Conservation (phyloP, 805 yeast species). For the Yamadazyma endophytica region DNA sequence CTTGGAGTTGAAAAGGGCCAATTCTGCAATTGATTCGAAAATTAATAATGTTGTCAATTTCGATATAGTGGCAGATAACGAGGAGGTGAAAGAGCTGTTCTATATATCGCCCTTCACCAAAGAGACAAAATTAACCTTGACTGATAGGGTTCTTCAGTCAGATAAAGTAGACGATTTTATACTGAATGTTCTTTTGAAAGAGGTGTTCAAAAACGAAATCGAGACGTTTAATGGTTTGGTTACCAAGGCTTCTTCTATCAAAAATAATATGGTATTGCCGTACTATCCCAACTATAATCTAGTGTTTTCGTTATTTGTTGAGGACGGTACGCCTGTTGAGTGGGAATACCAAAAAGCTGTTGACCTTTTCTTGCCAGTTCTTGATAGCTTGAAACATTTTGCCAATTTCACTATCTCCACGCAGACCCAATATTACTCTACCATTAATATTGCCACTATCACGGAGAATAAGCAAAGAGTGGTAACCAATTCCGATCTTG, state of each 20-base stretch:
- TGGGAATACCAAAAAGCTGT: slow-evolving; percentile 71
- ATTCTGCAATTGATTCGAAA: slow-evolving; percentile 8
- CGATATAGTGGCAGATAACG: slow-evolving; percentile 9
- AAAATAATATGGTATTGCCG: slow-evolving; percentile 40
- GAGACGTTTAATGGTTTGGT: slow-evolving; percentile 15
- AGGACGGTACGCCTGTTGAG: slow-evolving; percentile 57
- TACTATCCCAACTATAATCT: slow-evolving; percentile 68
- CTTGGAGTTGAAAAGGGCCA: slow-evolving; percentile 17
- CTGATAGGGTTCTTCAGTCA: slow-evolving; percentile 18
- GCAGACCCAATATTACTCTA: slow-evolving; percentile 69
- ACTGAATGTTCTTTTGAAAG: slow-evolving; percentile 30
- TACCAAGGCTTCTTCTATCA: slow-evolving; percentile 4
- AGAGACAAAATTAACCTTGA: slow-evolving; percentile 23
- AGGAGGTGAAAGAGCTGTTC: slow-evolving; percentile 5
- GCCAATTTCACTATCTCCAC: slow-evolving; percentile 75
- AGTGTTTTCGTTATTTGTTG: slow-evolving; percentile 71
- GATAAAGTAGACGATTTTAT: slow-evolving; percentile 33
- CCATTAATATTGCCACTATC: slow-evolving; percentile 20
- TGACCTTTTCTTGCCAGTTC: slow-evolving; percentile 51
- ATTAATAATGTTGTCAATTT: slow-evolving; percentile 37
- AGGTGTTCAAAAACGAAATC: slow-evolving; percentile 39
- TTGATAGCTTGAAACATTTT: slow-evolving; percentile 47
- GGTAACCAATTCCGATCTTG: slow-evolving; percentile 50
- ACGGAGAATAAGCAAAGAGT: slow-evolving; percentile 20
- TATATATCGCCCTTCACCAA: slow-evolving; percentile 36